Evolutionary conservation across 2,329 filamentous ascomycete species (phyloP).

Genomic region (Diaporthe vaccinii): DNA sequence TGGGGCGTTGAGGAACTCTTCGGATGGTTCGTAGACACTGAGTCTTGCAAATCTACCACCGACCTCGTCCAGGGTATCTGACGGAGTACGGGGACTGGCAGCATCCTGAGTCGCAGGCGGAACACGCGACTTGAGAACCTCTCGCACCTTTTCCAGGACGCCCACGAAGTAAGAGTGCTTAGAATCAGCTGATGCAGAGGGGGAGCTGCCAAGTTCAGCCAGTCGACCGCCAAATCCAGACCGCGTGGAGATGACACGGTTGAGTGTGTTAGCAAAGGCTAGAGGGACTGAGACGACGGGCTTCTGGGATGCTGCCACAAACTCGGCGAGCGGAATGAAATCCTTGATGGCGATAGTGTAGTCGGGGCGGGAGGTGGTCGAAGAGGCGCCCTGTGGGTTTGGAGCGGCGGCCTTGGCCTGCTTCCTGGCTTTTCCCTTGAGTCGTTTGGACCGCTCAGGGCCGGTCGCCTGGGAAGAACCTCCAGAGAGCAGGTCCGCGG

Average conservation of each 20-base stretch:
- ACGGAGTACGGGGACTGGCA: not conserved
- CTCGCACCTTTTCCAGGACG: not conserved
- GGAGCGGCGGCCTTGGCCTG: constrained; percentile 41
- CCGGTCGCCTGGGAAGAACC: not conserved
- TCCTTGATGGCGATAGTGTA: constrained; percentile 55
- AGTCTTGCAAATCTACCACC: constrained; percentile 53
- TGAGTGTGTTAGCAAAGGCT: constrained; percentile 50
- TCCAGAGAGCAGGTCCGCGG: constrained; percentile 43
- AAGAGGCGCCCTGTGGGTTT: constrained; percentile 3
- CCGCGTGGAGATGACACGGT: constrained; percentile 54
- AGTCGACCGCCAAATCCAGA: constrained; percentile 47
- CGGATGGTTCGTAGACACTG: constrained; percentile 54
- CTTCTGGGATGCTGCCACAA: constrained; percentile 48
- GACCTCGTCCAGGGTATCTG: constrained; percentile 19
- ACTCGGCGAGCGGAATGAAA: constrained; percentile 55
- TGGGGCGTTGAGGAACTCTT: constrained; percentile 52
- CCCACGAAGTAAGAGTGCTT: constrained; percentile 12
- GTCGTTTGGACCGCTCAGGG: not conserved
- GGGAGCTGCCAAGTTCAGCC: constrained; percentile 35
- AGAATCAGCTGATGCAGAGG: not conserved
- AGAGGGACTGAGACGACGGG: constrained; percentile 48
- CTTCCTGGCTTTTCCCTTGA: constrained; percentile 49
- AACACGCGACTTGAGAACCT: not conserved
- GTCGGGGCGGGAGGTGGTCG: constrained; percentile 41
- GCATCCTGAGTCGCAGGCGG: not conserved